Evolutionary conservation across 2,329 filamentous ascomycete species (phyloP).

Genomic region (Pseudocercospora fijiensis): DNA sequence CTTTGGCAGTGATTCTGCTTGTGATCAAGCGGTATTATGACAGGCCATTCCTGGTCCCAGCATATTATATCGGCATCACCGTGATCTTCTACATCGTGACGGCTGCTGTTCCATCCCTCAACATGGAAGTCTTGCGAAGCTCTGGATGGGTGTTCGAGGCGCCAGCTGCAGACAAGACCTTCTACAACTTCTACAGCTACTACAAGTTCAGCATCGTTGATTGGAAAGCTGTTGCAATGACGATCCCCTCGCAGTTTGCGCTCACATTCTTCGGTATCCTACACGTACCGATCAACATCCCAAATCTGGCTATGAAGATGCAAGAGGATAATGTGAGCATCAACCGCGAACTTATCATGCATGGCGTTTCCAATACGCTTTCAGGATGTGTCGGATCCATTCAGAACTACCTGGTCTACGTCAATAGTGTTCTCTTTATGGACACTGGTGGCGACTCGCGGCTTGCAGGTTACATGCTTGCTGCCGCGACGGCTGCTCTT

Average conservation of each 20-base stretch:
- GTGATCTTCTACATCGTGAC: slow-evolving; percentile 77
- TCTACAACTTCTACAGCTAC: slow-evolving; percentile 96
- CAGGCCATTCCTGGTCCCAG: slow-evolving; percentile 81
- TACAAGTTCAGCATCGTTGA: slow-evolving; percentile 68
- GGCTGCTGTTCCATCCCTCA: slow-evolving; percentile 64
- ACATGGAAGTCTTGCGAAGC: slow-evolving; percentile 65
- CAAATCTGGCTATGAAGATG: slow-evolving; percentile 83
- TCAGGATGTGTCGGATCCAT: slow-evolving; percentile 88
- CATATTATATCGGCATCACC: slow-evolving; percentile 79
- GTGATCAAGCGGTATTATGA: slow-evolving; percentile 72
- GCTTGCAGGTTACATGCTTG: slow-evolving; percentile 81
- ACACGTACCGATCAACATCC: slow-evolving; percentile 97
- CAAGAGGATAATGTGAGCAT: slow-evolving; percentile 91
- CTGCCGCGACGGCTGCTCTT: slow-evolving; percentile 73
- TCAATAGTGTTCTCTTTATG: slow-evolving; percentile 96
- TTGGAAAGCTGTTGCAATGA: slow-evolving; percentile 79
- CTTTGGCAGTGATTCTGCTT: slow-evolving; percentile 73
- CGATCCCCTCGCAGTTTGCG: slow-evolving; percentile 91
- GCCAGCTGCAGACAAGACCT: slow-evolving; percentile 80
- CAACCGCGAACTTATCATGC: slow-evolving; percentile 85
- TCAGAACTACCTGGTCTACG: slow-evolving; percentile 94
- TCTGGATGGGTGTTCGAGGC: slow-evolving; percentile 90
- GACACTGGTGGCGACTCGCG: slow-evolving; percentile 85
- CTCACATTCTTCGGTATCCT: slow-evolving; percentile 96
- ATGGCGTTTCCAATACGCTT: slow-evolving; percentile 88